A percentile compares a stretch with the other conserved stretches of the same genome.
phyloP scores from a whole-genome alignment of 2,329 filamentous ascomycete genomes.

The Didymella glomerata region DNA sequence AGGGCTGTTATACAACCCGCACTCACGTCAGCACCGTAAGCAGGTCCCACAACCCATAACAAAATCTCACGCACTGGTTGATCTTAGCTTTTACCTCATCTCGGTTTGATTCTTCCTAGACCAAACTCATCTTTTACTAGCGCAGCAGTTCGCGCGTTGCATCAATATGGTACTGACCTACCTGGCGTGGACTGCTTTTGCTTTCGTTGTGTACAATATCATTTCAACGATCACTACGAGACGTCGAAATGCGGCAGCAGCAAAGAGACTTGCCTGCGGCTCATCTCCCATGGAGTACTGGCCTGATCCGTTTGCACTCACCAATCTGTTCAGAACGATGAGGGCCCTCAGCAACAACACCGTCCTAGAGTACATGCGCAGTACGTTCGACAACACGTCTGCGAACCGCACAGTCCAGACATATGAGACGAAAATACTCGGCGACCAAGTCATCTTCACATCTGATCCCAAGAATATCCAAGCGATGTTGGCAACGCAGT shows the following conservation, averaged over 20 bases:
- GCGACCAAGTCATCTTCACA: conserved; percentile 34
- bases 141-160: background rate
- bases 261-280: conserved; percentile 6
- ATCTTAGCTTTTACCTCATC: background rate
- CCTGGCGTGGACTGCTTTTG: background rate
- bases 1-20: background rate
- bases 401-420: background rate
- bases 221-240: conserved; percentile 7
- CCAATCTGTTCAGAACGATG: conserved; percentile 7
- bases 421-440: conserved; percentile 8
- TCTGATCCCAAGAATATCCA: conserved; percentile 56
- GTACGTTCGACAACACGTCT: conserved; percentile 5
- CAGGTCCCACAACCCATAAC: background rate
- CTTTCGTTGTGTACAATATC: background rate
- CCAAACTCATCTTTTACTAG: background rate
- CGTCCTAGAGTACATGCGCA: conserved; percentile 5
- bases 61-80: background rate
- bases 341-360: conserved; percentile 7
- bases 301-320: conserved; percentile 8
- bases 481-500: conserved; percentile 52
- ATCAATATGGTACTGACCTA: background rate
- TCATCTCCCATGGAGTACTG: conserved; percentile 4
- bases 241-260: conserved; percentile 6
- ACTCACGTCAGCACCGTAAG: background rate
- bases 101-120: background rate